Conservation (phyloP, 192 early-diverging fungal species). For the Podila epicladia region DNA sequence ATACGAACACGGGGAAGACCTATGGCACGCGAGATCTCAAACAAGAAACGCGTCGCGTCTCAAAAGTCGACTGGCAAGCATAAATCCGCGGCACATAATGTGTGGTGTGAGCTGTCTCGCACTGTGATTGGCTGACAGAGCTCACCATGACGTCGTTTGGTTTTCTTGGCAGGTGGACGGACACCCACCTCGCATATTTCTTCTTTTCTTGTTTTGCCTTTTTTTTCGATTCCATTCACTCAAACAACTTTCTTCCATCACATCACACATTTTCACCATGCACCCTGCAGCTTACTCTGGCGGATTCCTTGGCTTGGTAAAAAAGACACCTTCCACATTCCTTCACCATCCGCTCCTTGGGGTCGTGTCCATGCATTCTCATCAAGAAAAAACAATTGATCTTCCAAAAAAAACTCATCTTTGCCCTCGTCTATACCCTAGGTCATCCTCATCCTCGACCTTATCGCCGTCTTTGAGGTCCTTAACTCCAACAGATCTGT, state of each 20-base stretch:
- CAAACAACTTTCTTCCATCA: neutral
- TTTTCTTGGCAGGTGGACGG: neutral
- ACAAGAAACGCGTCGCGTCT: too few species aligned
- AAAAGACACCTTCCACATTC: neutral
- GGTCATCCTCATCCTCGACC: slow-evolving; percentile 64
- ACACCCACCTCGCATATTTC: neutral
- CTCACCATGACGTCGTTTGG: too few species aligned
- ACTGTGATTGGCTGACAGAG: too few species aligned
- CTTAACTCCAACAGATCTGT: slow-evolving; percentile 58
- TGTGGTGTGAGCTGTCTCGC: too few species aligned
- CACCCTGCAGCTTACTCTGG: slow-evolving; percentile 37
- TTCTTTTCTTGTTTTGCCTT: slow-evolving; percentile 5
- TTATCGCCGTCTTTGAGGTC: slow-evolving; percentile 67
- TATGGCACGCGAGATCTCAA: neutral
- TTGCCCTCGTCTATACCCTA: neutral
- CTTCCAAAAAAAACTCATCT: too few species aligned
- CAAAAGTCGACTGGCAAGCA: too few species aligned
- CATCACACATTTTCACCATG: slow-evolving; percentile 7
- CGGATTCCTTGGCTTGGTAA: slow-evolving; percentile 42
- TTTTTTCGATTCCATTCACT: neutral
- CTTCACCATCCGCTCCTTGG: too few species aligned
- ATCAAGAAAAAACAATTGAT: neutral
- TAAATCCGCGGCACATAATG: too few species aligned
- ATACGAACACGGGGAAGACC: neutral
- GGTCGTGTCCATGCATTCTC: too few species aligned